Conservation (phyloP, 1,139 yeast species). For the Scheffersomyces cryptocercus region DNA sequence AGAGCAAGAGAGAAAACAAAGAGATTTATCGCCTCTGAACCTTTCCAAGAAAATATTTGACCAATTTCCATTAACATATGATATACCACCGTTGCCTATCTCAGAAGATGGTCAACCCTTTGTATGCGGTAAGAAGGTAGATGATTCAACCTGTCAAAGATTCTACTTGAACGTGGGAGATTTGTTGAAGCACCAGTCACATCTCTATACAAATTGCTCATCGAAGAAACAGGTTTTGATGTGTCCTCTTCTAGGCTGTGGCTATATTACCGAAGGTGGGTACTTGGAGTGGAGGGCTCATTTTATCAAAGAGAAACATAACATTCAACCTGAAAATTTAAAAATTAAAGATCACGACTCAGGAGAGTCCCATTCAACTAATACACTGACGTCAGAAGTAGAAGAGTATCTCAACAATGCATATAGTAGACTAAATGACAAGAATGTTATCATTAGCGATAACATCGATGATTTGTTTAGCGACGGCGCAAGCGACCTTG, state of each 20-base stretch:
- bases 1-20: not conserved
- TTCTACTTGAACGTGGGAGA: slow-evolving; percentile 18
- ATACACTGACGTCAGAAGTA: too few species aligned
- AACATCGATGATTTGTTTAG: slow-evolving; percentile 19
- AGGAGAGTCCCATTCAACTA: too few species aligned
- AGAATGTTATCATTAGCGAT: not conserved
- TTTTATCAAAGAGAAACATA: slow-evolving; percentile 23
- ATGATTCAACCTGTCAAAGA: slow-evolving; percentile 11
- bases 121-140: slow-evolving; percentile 11
- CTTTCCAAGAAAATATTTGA: slow-evolving; percentile 12
- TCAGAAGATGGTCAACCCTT: slow-evolving; percentile 19
- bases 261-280: slow-evolving; percentile 39
- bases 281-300: slow-evolving; percentile 36
- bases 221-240: slow-evolving; percentile 30
- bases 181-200: slow-evolving; percentile 21
- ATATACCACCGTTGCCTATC: slow-evolving; percentile 27
- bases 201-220: slow-evolving; percentile 24
- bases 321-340: slow-evolving; percentile 10
- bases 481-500: slow-evolving; percentile 5
- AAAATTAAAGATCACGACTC: too few species aligned
- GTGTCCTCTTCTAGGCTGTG: slow-evolving; percentile 47
- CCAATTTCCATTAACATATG: slow-evolving; percentile 29
- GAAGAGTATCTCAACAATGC: too few species aligned
- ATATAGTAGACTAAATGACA: not conserved
- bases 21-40: slow-evolving; percentile 2